These are phyloP conservation scores for Plasmodium yoelii DNA, from an alignment of 169 alveolate genomes.

Conservation along the genomic window DNA sequence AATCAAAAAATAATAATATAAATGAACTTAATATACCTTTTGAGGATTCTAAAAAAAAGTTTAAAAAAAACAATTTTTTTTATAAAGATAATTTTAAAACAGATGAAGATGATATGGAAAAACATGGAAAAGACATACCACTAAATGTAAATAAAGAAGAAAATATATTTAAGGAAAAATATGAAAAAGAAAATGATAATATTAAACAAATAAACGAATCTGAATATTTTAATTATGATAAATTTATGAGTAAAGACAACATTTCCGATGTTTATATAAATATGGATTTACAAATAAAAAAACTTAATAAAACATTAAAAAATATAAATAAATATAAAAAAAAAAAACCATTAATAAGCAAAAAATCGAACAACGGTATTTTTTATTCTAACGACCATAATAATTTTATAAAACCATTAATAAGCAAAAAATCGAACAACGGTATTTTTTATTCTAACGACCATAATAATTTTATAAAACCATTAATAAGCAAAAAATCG, in stretches of 20 bases:
- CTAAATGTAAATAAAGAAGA: not conserved
- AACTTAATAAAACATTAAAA: conserved; percentile 20
- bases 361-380: not conserved
- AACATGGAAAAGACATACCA: no score
- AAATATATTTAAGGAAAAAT: not conserved
- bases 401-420: not conserved
- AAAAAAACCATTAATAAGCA: not conserved
- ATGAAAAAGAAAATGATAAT: not conserved
- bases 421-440: not conserved
- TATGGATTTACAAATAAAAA: conserved; percentile 26
- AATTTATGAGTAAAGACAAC: conserved; percentile 24
- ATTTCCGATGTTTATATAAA: not conserved
- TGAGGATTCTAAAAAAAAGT: no score
- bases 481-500: not conserved
- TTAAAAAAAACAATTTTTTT: no score
- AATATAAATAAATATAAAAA: conserved; percentile 19
- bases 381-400: not conserved
- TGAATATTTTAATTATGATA: conserved; percentile 58
- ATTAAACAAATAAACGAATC: not conserved
- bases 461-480: no score
- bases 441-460: not conserved
- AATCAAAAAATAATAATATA: no score
- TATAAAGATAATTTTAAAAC: no score
- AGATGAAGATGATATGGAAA: no score
- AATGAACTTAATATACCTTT: no score